Evolutionary conservation across 1,284 basidiomycete genomes (phyloP).

Genomic region (Tylopilus sp.): DNA sequence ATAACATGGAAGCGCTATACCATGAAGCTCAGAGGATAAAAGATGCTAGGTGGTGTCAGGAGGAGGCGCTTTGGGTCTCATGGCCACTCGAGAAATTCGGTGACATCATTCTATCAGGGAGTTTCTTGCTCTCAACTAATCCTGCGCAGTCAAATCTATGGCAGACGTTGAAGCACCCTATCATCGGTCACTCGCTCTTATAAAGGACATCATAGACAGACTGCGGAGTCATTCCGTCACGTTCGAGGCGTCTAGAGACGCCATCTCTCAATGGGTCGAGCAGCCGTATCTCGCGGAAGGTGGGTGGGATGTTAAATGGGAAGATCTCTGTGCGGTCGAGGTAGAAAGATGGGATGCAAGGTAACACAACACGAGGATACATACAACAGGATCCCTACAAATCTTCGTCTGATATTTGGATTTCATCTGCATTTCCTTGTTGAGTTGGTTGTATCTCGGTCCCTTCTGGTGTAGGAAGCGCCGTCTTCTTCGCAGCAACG

Average conservation of each 20-base stretch:
- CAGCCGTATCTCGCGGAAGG: constrained; percentile 60
- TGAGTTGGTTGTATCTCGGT: constrained; percentile 26
- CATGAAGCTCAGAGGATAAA: constrained; percentile 64
- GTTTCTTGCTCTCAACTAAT: neutral
- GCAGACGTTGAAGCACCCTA: constrained; percentile 58
- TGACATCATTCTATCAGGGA: constrained; percentile 7
- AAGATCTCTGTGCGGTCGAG: constrained; percentile 67
- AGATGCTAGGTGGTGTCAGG: constrained; percentile 60
- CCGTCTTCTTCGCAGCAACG: constrained; percentile 56
- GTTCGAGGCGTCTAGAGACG: constrained; percentile 61
- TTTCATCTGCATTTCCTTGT: constrained; percentile 66
- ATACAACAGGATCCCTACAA: constrained; percentile 29
- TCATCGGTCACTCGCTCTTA: constrained; percentile 58
- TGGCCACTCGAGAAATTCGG: constrained; percentile 77
- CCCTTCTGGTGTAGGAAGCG: constrained; percentile 32
- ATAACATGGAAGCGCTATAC: constrained; percentile 57
- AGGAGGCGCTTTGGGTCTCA: constrained; percentile 71
- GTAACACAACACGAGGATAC: constrained; percentile 16
- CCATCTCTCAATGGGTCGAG: constrained; percentile 58
- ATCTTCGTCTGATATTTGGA: constrained; percentile 79
- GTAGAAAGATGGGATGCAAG: constrained; percentile 61
- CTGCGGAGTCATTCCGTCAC: constrained; percentile 59
- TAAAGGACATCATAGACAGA: constrained; percentile 51
- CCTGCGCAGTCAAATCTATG: constrained; percentile 49
- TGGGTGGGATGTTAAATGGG: constrained; percentile 67